These are phyloP conservation scores for Taphrina sp. DNA, from an alignment of 1,139 yeast species.

Conservation along the genomic window DNA sequence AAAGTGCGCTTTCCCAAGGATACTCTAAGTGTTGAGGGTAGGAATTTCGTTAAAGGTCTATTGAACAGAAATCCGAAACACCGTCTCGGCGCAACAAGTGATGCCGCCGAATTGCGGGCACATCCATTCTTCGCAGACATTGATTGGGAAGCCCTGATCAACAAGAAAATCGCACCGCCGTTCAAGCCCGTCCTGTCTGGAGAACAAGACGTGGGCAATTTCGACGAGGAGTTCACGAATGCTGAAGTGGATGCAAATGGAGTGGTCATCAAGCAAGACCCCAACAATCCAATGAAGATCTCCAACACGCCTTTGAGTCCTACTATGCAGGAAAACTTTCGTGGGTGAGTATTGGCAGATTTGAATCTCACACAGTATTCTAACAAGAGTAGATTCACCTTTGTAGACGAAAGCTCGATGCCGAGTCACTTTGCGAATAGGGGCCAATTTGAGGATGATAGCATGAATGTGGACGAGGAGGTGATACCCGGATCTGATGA, in stretches of 20 bases:
- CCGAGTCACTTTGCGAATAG: conserved; percentile 20
- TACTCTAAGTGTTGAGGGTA: conserved; percentile 83
- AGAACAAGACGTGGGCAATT: conserved; percentile 91
- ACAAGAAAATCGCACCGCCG: conserved; percentile 93
- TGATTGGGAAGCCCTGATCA: conserved; percentile 77
- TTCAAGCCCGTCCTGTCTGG: conserved; percentile 88
- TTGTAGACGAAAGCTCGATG: conserved; percentile 30
- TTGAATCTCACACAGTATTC: too few species aligned
- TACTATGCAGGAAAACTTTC: conserved; percentile 91
- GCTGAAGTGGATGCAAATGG: conserved; percentile 69
- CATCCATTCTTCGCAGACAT: conserved; percentile 88
- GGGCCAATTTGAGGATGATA: conserved; percentile 10
- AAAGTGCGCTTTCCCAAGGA: conserved; percentile 96
- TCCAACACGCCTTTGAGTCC: conserved; percentile 85
- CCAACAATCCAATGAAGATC: conserved; percentile 52
- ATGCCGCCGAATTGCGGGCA: conserved; percentile 85
- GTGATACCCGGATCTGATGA: conserved; percentile 28
- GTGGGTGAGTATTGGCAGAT: too few species aligned
- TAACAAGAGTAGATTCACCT: conserved; percentile 6
- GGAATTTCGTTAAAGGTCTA: conserved; percentile 90
- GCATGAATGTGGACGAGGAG: conserved; percentile 27
- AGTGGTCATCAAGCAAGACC: conserved; percentile 47
- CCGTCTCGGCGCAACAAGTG: conserved; percentile 84
- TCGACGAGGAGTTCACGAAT: conserved; percentile 94
- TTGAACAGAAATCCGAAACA: conserved; percentile 93